Evolutionary conservation across 768 basidiomycete species (phyloP).

Genomic region (Polyporus arcularius): DNA sequence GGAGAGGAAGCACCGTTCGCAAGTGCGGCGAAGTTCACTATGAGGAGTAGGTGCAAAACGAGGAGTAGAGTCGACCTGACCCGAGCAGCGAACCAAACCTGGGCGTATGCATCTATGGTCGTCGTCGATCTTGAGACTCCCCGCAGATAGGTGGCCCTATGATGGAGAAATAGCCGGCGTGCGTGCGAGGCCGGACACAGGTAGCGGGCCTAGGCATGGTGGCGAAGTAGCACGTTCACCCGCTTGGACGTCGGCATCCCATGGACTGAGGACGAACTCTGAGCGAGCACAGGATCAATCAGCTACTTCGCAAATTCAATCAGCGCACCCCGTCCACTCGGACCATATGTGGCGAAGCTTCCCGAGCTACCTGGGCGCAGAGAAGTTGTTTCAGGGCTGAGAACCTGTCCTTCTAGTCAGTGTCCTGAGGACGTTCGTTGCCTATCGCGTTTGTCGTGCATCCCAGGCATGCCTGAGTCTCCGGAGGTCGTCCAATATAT

Average conservation of each 20-base stretch:
- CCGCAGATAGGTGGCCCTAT: too few relatives aligned
- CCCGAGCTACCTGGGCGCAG: neutral
- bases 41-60: too few relatives aligned
- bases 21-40: too few relatives aligned
- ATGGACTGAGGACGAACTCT: constrained; percentile 13
- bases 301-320: constrained; percentile 8
- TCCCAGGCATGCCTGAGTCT: neutral
- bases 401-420: neutral
- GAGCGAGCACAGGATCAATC: constrained; percentile 16
- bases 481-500: neutral
- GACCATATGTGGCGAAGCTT: constrained; percentile 5
- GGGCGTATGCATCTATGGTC: too few relatives aligned
- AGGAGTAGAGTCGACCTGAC: too few relatives aligned
- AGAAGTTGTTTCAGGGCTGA: neutral
- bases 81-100: too few relatives aligned
- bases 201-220: too few relatives aligned
- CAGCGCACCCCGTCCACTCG: constrained; percentile 3
- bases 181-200: too few relatives aligned
- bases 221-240: too few relatives aligned
- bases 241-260: constrained; percentile 10
- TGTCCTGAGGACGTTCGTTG: neutral
- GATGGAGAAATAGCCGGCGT: too few relatives aligned
- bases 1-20: too few relatives aligned
- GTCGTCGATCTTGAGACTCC: too few relatives aligned
- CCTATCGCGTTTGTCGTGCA: neutral